phyloP scores from a whole-genome alignment of 352 stramenopile genomes.

The Phytophthora kernoviae region DNA sequence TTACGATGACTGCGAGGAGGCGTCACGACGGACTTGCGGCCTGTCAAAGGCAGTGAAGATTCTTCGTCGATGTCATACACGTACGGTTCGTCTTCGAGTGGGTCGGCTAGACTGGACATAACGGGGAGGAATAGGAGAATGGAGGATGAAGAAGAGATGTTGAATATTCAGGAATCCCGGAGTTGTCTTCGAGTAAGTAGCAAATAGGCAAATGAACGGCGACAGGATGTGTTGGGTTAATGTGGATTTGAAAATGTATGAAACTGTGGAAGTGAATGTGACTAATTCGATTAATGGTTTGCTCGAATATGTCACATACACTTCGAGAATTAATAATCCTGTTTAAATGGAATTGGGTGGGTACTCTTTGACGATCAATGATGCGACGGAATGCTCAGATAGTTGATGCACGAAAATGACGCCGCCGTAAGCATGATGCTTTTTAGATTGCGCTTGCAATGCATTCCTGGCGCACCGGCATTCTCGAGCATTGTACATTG shows the following conservation, averaged over 20 bases:
- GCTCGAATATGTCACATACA: no score
- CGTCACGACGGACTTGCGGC: constrained; percentile 7
- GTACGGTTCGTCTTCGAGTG: constrained; percentile 10
- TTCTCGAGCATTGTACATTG: no score
- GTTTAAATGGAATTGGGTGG: no score
- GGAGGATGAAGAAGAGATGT: background rate
- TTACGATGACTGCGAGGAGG: constrained; percentile 20
- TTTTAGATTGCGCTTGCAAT: background rate
- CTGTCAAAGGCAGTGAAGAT: constrained; percentile 12
- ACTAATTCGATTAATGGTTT: background rate
- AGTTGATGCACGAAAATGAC: no score
- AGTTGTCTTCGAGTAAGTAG: background rate
- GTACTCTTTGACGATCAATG: no score
- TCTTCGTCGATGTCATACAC: constrained; percentile 13
- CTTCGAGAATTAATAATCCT: no score
- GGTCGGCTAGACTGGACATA: constrained; percentile 3
- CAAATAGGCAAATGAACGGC: background rate
- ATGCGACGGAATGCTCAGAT: no score
- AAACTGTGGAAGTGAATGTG: background rate
- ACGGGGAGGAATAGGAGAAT: background rate
- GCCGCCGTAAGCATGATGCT: no score
- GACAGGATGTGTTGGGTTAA: background rate
- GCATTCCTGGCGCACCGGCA: no score
- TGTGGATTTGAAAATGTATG: background rate
- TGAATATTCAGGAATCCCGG: background rate